phyloP scores from a whole-genome alignment of 805 yeast genomes.

The Pichia pseudocactophila region DNA sequence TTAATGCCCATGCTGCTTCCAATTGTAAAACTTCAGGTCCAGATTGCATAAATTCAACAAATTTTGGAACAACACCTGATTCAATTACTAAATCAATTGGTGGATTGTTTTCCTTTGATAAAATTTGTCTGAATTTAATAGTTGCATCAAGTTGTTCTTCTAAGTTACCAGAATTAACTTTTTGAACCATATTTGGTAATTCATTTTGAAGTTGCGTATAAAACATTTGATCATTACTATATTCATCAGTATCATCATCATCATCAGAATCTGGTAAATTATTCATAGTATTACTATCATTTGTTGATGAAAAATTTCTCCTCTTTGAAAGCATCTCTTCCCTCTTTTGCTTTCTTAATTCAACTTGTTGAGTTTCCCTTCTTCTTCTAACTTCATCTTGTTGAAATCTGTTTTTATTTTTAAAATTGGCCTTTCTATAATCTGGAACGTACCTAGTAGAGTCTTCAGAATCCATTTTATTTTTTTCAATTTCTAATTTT shows the following conservation, averaged over 20 bases:
- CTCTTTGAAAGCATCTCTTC: constrained; percentile 92
- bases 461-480: constrained; percentile 56
- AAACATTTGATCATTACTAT: constrained; percentile 27
- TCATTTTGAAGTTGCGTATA: constrained; percentile 49
- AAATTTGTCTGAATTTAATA: constrained; percentile 83
- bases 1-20: constrained; percentile 99
- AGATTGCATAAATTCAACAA: constrained; percentile 75
- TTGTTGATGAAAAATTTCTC: constrained; percentile 54
- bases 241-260: constrained; percentile 42
- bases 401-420: constrained; percentile 87
- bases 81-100: constrained; percentile 91
- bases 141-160: constrained; percentile 84
- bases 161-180: constrained; percentile 64
- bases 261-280: constrained; percentile 31
- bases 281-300: constrained; percentile 10
- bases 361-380: constrained; percentile 95
- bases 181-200: constrained; percentile 78
- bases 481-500: background rate
- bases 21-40: constrained; percentile 85
- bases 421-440: constrained; percentile 92
- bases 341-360: constrained; percentile 90
- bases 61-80: constrained; percentile 86
- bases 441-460: constrained; percentile 90
- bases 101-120: constrained; percentile 91
- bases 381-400: constrained; percentile 96